These are phyloP conservation scores for Agarophyton chilense DNA, from an alignment of 23 red algal species.

Conservation along the genomic window DNA sequence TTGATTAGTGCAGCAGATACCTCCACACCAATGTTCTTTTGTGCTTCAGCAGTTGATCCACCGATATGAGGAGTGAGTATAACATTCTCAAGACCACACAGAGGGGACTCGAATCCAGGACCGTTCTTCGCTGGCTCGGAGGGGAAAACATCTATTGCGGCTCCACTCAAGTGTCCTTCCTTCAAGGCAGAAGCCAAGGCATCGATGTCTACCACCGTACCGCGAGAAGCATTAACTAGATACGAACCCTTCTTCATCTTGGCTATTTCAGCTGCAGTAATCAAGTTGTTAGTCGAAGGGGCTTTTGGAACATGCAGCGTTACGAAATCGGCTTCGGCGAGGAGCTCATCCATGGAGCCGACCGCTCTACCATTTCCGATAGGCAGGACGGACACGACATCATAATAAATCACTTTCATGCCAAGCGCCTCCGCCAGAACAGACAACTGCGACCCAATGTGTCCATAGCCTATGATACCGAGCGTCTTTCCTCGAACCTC, in stretches of 20 bases:
- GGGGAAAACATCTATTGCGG: constrained; percentile 85
- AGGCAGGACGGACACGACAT: constrained; percentile 76
- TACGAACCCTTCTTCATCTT: constrained; percentile 83
- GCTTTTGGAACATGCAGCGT: constrained; percentile 83
- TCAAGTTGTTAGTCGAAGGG: constrained; percentile 79
- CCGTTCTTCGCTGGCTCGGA: constrained; percentile 85
- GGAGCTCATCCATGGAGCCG: constrained; percentile 71
- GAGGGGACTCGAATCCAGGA: constrained; percentile 76
- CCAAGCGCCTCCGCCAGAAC: constrained; percentile 81
- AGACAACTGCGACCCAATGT: constrained; percentile 88
- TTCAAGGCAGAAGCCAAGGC: constrained; percentile 67
- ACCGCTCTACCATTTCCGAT: constrained; percentile 62
- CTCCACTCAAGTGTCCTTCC: constrained; percentile 72
- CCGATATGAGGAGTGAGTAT: constrained; percentile 86
- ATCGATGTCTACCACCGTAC: constrained; percentile 83
- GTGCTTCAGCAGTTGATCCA: constrained; percentile 86
- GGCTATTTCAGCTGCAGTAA: constrained; percentile 49
- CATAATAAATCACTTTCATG: constrained; percentile 90
- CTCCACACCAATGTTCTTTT: constrained; percentile 86
- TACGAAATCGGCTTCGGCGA: constrained; percentile 69
- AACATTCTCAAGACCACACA: constrained; percentile 69
- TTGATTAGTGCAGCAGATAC: constrained; percentile 75
- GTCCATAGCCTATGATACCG: constrained; percentile 89
- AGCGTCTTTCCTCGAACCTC: constrained; percentile 90
- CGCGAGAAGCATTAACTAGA: constrained; percentile 86